These are phyloP conservation scores for Favolaschia claudopus DNA, from an alignment of 768 basidiomycete genomes.

Conservation along the genomic window DNA sequence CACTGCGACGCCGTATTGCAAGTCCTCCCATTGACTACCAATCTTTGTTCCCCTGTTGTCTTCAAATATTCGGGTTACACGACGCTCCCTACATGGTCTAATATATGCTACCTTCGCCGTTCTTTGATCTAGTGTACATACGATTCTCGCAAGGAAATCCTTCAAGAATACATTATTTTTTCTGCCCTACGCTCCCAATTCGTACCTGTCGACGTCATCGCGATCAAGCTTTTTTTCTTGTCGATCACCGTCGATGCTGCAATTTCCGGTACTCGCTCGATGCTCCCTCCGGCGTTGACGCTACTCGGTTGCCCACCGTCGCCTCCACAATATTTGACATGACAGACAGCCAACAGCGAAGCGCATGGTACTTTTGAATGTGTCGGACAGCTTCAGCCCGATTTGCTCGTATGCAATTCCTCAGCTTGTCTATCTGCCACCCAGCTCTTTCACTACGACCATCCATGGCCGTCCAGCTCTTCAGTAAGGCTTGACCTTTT, in stretches of 20 bases:
- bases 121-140: neutral
- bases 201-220: too few species aligned
- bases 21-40: neutral
- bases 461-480: conserved; percentile 21
- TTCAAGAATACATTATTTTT: too few species aligned
- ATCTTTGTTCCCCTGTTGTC: too few species aligned
- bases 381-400: neutral
- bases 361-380: neutral
- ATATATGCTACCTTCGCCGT: neutral
- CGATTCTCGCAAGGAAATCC: too few species aligned
- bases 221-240: too few species aligned
- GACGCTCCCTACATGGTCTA: neutral
- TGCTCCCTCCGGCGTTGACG: too few species aligned
- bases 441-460: neutral
- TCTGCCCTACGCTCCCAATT: too few species aligned
- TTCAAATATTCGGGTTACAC: neutral
- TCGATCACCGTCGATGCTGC: too few species aligned
- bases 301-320: neutral
- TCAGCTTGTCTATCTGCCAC: neutral
- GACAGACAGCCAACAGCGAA: conserved; percentile 13
- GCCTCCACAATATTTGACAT: neutral
- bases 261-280: too few species aligned
- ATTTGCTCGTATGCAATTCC: conserved; percentile 4
- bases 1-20: neutral
- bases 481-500: conserved; percentile 9